Base-by-base conservation (phyloP, 2,329 filamentous ascomycete genomes). In the Beauveria sp. region DNA sequence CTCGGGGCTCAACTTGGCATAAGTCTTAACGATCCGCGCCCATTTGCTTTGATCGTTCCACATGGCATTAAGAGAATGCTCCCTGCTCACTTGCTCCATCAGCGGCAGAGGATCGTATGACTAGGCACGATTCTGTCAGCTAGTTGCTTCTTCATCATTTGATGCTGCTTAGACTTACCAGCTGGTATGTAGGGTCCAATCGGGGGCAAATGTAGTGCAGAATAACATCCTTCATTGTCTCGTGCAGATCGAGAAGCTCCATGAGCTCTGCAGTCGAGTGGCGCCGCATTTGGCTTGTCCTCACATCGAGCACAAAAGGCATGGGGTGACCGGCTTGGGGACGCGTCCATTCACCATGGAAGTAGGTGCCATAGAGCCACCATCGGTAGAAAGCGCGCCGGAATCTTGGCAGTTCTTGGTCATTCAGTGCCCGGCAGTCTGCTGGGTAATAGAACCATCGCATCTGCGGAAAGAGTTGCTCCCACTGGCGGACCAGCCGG, bases 301-400 rank as follows among this genome's bases (percentile, higher is more conserved):
- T 71, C 14, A 76, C 65, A 55, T 77, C 73, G 50, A 78, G 73
- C 9, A 74, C 74, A 28, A 68, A 71, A 12, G 75, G 72, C 62
- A 75, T 73, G 0, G 75, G 75, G 50, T 74, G 69, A 2, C 73
- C 74, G 46, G 70, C 60, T 9, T 72, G 71, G 4, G 75, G 75
- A 28, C 72, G 69, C 10, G 71, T 74, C 41, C 71, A 70, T 37
- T 76, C 75, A 12, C 76, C 76, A 52, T 84, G 80, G 62, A 83
- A 83, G 63, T 80, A 78, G 40, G 76, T 75, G 7, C 79, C 74
- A 63, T 80, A 84, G 4, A 81, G 72, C 80, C 81, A 83, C 81
- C 81, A 84, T 37, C 74, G 70, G 55, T 81, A 82, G 34, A 84
- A 68, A 0, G 79, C 81, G 63, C 75, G 74, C 5, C 82, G 77